phyloP scores from a whole-genome alignment of 306 rosid species.

The Bauhinia variegata region DNA sequence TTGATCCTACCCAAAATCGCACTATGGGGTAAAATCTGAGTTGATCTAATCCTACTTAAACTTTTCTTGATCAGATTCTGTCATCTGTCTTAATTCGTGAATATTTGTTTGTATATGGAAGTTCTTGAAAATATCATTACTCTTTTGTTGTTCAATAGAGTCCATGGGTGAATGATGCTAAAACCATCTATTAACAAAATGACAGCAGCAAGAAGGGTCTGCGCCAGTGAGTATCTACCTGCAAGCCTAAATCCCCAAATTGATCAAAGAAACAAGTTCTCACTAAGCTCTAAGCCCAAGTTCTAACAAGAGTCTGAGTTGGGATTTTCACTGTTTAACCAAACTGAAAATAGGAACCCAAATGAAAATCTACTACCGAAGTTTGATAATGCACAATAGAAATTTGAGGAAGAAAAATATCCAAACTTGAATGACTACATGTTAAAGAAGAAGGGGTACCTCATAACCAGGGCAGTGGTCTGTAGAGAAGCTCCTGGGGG shows the following conservation, averaged over 20 bases:
- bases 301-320: neutral
- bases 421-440: neutral
- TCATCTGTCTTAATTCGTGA: too few relatives aligned
- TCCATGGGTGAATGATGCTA: too few relatives aligned
- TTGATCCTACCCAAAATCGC: neutral
- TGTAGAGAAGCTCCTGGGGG: conserved; percentile 14
- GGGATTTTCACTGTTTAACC: neutral
- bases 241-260: neutral
- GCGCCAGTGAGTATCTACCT: neutral
- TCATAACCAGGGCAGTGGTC: conserved; percentile 30
- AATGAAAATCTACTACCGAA: neutral
- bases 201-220: neutral
- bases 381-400: neutral
- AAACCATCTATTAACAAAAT: neutral
- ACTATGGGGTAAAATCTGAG: too few relatives aligned
- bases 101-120: too few relatives aligned
- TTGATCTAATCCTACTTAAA: too few relatives aligned
- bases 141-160: conserved; percentile 18
- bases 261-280: conserved; percentile 13
- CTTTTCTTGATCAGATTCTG: too few relatives aligned
- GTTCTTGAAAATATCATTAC: neutral
- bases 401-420: neutral
- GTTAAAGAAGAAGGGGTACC: conserved; percentile 34
- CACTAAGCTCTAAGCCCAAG: conserved; percentile 1
- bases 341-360: conserved; percentile 4